Evolutionary conservation across 2,329 filamentous ascomycete genomes (phyloP).

Genomic region (Diaporthe sp.): DNA sequence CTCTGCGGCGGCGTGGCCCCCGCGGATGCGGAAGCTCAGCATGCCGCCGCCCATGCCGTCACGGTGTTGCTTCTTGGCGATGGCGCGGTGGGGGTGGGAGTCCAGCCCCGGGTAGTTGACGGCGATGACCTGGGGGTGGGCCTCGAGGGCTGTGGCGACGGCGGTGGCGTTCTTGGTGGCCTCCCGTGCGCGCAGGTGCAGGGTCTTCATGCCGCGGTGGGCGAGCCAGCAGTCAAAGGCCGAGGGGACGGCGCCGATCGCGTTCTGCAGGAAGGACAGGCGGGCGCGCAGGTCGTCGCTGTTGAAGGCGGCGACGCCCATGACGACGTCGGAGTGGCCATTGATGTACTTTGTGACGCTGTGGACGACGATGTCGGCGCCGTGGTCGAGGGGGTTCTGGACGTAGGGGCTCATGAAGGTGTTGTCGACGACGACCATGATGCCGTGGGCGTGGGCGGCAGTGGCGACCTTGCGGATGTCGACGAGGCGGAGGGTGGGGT

Average conservation of each 20-base stretch:
- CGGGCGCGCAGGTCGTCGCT: constrained; percentile 80
- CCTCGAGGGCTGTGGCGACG: constrained; percentile 81
- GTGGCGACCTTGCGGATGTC: constrained; percentile 89
- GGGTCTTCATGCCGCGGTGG: constrained; percentile 94
- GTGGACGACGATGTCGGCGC: constrained; percentile 96
- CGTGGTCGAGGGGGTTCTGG: constrained; percentile 94
- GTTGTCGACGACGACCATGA: constrained; percentile 98
- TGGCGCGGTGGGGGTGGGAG: constrained; percentile 86
- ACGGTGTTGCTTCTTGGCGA: constrained; percentile 91
- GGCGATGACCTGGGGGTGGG: constrained; percentile 82
- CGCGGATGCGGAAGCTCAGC: constrained; percentile 94
- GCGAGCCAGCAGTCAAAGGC: constrained; percentile 98
- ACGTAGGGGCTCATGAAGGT: constrained; percentile 97
- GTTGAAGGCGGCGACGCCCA: constrained; percentile 98
- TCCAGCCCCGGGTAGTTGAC: constrained; percentile 96
- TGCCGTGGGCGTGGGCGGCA: constrained; percentile 86
- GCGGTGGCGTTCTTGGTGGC: constrained; percentile 83
- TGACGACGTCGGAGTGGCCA: constrained; percentile 95
- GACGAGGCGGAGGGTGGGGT: constrained; percentile 92
- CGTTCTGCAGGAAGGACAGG: constrained; percentile 93
- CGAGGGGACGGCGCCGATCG: constrained; percentile 93
- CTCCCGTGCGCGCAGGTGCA: constrained; percentile 91
- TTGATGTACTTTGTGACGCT: constrained; percentile 99
- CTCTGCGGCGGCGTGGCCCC: constrained; percentile 86
- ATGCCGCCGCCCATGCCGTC: constrained; percentile 96